These are phyloP conservation scores for Pseudonitzschia multistriata DNA, from an alignment of 108 stramenopile species.

Conservation along the genomic window DNA sequence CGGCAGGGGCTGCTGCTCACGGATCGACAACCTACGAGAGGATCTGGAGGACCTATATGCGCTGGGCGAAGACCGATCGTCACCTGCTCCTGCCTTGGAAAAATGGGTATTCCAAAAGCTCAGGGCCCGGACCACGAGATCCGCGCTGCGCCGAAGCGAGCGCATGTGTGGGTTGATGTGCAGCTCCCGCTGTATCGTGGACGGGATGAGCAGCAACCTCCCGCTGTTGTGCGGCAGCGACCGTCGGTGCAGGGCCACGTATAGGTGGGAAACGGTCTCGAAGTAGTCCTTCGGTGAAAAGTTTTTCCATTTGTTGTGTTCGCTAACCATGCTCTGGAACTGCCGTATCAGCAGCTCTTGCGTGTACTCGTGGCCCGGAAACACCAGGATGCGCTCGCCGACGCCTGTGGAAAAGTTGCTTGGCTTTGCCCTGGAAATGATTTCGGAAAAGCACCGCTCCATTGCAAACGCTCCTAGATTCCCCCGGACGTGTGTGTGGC, in stretches of 20 bases:
- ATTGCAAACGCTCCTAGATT: slow-evolving; percentile 49
- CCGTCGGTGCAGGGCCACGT: slow-evolving; percentile 69
- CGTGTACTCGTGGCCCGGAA: slow-evolving; percentile 88
- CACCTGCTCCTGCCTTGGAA: slow-evolving; percentile 20
- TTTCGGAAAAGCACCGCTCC: slow-evolving; percentile 83
- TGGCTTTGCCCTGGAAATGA: slow-evolving; percentile 43
- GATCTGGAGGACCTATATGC: background rate
- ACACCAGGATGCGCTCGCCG: slow-evolving; percentile 46
- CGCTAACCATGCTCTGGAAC: slow-evolving; percentile 34
- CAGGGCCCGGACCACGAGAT: slow-evolving; percentile 61
- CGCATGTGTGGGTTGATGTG: slow-evolving; percentile 71
- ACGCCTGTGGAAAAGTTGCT: slow-evolving; percentile 5
- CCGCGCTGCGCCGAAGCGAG: slow-evolving; percentile 54
- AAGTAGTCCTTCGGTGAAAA: slow-evolving; percentile 70
- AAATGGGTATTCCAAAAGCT: slow-evolving; percentile 65
- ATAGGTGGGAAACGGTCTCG: slow-evolving; percentile 73
- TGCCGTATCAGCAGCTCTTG: slow-evolving; percentile 65
- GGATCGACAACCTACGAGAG: background rate
- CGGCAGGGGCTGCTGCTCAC: background rate
- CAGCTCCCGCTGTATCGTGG: slow-evolving; percentile 57
- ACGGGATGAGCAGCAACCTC: slow-evolving; percentile 58
- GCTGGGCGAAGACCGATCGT: background rate
- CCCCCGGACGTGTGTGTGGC: slow-evolving; percentile 44
- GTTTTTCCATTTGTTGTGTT: slow-evolving; percentile 56
- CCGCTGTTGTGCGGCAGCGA: slow-evolving; percentile 59